Conservation (phyloP, 208 protist genomes). For the Kentomonas sorsogonicus region DNA sequence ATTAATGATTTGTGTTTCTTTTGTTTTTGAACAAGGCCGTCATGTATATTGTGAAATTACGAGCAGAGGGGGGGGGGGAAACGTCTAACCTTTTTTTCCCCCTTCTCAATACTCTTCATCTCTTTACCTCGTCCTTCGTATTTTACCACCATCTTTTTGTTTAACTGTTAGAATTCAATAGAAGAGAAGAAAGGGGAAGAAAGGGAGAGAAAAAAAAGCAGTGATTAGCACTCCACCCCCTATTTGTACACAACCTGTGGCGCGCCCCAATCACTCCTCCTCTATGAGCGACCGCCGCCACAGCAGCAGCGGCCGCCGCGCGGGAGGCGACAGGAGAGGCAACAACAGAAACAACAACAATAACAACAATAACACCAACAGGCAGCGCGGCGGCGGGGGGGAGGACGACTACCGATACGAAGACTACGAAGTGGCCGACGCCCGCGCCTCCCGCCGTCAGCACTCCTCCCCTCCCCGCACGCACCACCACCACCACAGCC, state of each 20-base stretch:
- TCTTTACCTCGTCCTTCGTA: slow-evolving; percentile 10
- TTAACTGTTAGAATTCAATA: background rate
- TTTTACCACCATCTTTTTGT: background rate
- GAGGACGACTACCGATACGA: no score
- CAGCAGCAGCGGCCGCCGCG: no score
- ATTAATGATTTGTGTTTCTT: no score
- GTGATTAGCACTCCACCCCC: background rate
- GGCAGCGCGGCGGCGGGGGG: background rate
- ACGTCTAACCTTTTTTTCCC: background rate
- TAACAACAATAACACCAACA: background rate
- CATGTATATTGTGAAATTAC: no score
- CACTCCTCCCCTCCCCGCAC: background rate
- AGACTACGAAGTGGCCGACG: background rate
- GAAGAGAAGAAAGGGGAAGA: background rate
- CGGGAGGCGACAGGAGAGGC: no score
- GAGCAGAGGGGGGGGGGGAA: background rate
- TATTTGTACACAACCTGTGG: background rate
- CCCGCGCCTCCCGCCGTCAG: no score
- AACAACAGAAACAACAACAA: no score
- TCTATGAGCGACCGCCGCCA: no score
- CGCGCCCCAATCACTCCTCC: no score
- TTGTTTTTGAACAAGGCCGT: no score
- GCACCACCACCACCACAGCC: background rate
- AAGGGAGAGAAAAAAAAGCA: slow-evolving; percentile 5
- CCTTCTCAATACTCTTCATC: slow-evolving; percentile 3